phyloP scores from a whole-genome alignment of 306 rosid genomes.

The Parietaria judaica region DNA sequence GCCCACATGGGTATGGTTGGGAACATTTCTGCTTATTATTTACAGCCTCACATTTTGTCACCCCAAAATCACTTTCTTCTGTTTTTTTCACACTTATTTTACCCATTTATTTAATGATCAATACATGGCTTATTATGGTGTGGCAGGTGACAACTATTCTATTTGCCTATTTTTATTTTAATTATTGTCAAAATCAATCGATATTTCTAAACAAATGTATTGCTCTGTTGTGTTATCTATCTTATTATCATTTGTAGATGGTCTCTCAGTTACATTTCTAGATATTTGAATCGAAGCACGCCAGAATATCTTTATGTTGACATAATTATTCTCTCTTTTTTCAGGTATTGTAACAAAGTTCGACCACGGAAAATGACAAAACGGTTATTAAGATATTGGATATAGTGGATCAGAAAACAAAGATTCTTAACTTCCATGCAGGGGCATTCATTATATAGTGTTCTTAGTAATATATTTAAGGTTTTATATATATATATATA shows the following conservation, averaged over 20 bases:
- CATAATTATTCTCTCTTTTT: background rate
- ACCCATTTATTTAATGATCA: background rate
- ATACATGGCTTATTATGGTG: too few relatives aligned
- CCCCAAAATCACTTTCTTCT: background rate
- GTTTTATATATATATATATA: background rate
- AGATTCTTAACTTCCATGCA: constrained; percentile 23
- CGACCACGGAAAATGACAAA: constrained; percentile 9
- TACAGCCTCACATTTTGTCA: constrained; percentile 10
- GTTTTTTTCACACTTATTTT: background rate
- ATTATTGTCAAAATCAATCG: too few relatives aligned
- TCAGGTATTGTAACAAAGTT: background rate
- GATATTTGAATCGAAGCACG: too few relatives aligned
- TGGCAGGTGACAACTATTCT: too few relatives aligned
- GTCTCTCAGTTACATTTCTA: too few relatives aligned
- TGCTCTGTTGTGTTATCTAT: too few relatives aligned
- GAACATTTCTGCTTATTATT: background rate
- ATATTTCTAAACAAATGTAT: too few relatives aligned
- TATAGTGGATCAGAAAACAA: background rate
- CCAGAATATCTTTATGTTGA: too few relatives aligned
- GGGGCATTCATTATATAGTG: constrained; percentile 4
- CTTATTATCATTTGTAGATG: too few relatives aligned
- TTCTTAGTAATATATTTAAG: background rate
- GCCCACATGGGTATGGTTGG: constrained; percentile 15
- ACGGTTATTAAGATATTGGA: background rate
- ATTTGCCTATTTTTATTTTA: too few relatives aligned